Base-by-base conservation (phyloP, 2,329 filamentous ascomycete genomes). In the Gaeumannomyces tritici region DNA sequence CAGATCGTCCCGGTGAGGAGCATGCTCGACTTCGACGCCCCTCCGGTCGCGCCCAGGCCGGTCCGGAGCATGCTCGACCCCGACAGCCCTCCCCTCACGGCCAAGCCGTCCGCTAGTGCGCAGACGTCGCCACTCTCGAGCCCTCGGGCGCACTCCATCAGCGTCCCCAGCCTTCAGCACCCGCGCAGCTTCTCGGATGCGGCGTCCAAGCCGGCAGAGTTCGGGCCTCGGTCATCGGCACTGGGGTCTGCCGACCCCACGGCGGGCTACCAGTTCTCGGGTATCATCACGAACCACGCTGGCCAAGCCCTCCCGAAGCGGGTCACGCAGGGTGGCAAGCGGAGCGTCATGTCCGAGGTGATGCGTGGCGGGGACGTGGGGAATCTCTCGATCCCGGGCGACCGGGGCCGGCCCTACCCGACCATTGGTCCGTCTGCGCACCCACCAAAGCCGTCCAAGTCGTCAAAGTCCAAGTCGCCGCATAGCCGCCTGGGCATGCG, bases 21-120 rank as follows among this genome's bases (percentile, higher is more conserved):
- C 73, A 86, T 89, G 84, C 79, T 89, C 63, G 84, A 87, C 68
- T 76, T 86, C 65, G 79, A 79, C 66, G 75, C 75, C 62, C 76
- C 74, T 27, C 69, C 75, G 28, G 67, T 76, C 4, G 42, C 13
- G 18, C 18, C 42, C 42, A 51, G 8, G 11, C 75, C 74, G 56
- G 69, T 79, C 42, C 75, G 80, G 68, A 84, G 81, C 68, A 83
- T 84, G 80, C 73, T 85, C 33, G 80, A 82, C 67, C 69, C 80
- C 55, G 76, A 77, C 62, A 72, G 72, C 28, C 73, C 79, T 33
- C 69, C 66, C 26, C 65, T 67, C 60, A 61, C 60, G 13, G 64
- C 68, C 7, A 70, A 69, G 35, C 69, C 69, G 55, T 70, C 74
- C 12, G 69, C 74, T 42, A 83, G 80, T 65, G 76, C 76, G 21